These are phyloP conservation scores for Parsonsia alboflavescens DNA, from an alignment of 257 asterid genomes.

Conservation along the genomic window DNA sequence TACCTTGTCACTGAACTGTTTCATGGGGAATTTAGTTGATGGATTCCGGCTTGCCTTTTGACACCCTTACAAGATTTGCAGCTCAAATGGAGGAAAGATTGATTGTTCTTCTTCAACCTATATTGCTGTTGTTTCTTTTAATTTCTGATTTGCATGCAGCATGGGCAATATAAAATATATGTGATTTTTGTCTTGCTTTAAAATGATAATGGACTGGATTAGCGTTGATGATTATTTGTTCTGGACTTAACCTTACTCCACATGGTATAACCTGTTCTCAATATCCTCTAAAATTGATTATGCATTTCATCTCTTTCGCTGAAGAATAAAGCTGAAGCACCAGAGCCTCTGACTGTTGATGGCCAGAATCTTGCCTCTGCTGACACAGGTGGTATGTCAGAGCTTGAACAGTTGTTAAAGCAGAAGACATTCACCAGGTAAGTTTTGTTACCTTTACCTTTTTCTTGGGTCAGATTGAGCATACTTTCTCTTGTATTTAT, in stretches of 20 bases:
- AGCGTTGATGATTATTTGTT: background rate
- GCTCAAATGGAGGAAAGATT: background rate
- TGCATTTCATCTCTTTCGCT: conserved; percentile 7
- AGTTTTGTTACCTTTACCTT: conserved; percentile 6
- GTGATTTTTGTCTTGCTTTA: background rate
- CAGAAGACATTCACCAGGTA: conserved; percentile 71
- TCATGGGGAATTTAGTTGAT: too few species aligned
- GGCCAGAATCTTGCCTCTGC: conserved; percentile 30
- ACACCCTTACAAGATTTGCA: background rate
- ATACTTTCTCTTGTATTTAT: background rate
- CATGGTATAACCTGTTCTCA: background rate
- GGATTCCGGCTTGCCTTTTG: background rate
- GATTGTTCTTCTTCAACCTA: background rate
- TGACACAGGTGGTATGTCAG: conserved; percentile 40
- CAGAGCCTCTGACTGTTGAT: conserved; percentile 29
- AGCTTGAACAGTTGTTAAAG: conserved; percentile 72
- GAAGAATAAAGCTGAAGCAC: conserved; percentile 38
- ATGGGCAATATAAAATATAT: background rate
- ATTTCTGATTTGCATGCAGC: background rate
- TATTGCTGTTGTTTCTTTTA: background rate
- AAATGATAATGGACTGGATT: background rate
- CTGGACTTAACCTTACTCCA: background rate
- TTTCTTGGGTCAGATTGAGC: background rate
- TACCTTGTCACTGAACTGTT: too few species aligned
- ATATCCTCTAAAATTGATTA: background rate